phyloP scores from a whole-genome alignment of 768 basidiomycete species.

The Crepidotus variabilis region DNA sequence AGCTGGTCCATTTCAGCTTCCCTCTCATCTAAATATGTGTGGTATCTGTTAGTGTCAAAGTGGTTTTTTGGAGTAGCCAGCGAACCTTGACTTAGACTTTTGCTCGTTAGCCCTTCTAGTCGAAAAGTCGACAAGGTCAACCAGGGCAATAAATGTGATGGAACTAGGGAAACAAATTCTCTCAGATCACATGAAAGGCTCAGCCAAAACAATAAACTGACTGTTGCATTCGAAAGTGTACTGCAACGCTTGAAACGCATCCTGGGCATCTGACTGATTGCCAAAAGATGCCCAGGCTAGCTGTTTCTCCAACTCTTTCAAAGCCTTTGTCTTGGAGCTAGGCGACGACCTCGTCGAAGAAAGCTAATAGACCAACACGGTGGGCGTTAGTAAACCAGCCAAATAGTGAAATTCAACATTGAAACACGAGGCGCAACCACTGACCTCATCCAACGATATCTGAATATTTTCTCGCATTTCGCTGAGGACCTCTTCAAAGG shows the following conservation, averaged over 20 bases:
- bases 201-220: constrained; percentile 29
- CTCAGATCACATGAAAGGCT: neutral
- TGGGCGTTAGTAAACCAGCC: too few relatives aligned
- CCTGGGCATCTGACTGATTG: constrained; percentile 40
- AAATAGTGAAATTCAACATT: too few relatives aligned
- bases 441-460: constrained; percentile 67
- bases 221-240: constrained; percentile 83
- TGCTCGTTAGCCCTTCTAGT: constrained; percentile 47
- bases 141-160: constrained; percentile 63
- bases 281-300: constrained; percentile 47
- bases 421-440: too few relatives aligned
- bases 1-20: constrained; percentile 45
- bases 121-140: constrained; percentile 45
- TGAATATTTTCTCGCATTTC: constrained; percentile 46
- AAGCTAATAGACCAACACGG: constrained; percentile 46
- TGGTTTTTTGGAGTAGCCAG: constrained; percentile 3
- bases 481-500: constrained; percentile 24
- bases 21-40: constrained; percentile 26
- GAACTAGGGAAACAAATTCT: constrained; percentile 44
- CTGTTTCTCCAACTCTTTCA: constrained; percentile 52
- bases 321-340: constrained; percentile 48
- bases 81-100: constrained; percentile 39
- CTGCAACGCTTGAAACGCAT: constrained; percentile 62
- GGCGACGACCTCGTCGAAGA: constrained; percentile 56
- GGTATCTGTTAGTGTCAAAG: neutral